These are phyloP conservation scores for Boletus insuetus DNA, from an alignment of 768 basidiomycete genomes.

Conservation along the genomic window DNA sequence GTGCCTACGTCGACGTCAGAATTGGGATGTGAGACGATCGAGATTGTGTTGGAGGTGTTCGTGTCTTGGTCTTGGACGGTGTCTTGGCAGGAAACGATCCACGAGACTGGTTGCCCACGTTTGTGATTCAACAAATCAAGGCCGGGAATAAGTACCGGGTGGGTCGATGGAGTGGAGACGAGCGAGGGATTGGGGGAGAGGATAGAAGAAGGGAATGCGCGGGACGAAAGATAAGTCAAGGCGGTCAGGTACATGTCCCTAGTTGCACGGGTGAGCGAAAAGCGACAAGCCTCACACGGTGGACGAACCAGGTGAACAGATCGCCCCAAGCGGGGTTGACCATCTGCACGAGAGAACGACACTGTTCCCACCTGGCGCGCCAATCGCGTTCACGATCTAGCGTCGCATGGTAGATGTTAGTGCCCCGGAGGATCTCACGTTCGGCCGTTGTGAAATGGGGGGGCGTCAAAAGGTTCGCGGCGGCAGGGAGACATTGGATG, in stretches of 20 bases:
- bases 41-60: slow-evolving; percentile 41
- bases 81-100: slow-evolving; percentile 56
- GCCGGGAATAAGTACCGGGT: slow-evolving; percentile 84
- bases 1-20: slow-evolving; percentile 6
- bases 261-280: slow-evolving; percentile 24
- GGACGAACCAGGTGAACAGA: slow-evolving; percentile 64
- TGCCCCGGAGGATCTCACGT: slow-evolving; percentile 64
- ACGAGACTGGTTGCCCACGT: slow-evolving; percentile 77
- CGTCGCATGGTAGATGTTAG: slow-evolving; percentile 79
- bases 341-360: slow-evolving; percentile 41
- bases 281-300: neutral
- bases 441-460: slow-evolving; percentile 69
- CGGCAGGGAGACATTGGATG: slow-evolving; percentile 59
- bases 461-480: slow-evolving; percentile 61
- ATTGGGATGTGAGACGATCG: slow-evolving; percentile 57
- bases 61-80: neutral
- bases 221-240: slow-evolving; percentile 77
- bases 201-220: slow-evolving; percentile 86
- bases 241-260: slow-evolving; percentile 75
- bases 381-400: slow-evolving; percentile 61
- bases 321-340: slow-evolving; percentile 42
- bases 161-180: slow-evolving; percentile 46
- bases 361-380: slow-evolving; percentile 59
- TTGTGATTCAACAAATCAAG: slow-evolving; percentile 86
- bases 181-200: slow-evolving; percentile 58